Evolutionary conservation across 2,329 filamentous ascomycete species (phyloP).

Genomic region (Colletotrichum gigasporum): DNA sequence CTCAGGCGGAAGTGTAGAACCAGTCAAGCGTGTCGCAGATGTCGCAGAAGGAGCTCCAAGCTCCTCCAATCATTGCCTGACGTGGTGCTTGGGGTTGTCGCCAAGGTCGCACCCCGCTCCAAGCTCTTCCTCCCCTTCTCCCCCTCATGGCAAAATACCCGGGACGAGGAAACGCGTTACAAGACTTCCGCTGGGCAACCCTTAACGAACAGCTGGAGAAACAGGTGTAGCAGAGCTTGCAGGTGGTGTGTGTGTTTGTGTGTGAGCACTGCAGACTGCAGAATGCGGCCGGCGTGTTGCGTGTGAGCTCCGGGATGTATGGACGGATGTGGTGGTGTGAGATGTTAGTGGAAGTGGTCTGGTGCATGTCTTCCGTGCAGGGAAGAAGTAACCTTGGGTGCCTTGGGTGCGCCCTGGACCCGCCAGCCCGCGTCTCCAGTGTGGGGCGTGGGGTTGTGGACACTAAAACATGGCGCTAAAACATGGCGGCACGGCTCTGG

Average conservation of each 20-base stretch:
- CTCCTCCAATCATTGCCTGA: slow-evolving; percentile 26
- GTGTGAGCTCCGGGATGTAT: no score
- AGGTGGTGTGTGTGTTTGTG: slow-evolving; percentile 5
- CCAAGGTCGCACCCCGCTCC: slow-evolving; percentile 19
- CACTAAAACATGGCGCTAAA: slow-evolving; percentile 25
- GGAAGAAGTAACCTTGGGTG: slow-evolving; percentile 10
- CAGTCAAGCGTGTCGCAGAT: slow-evolving; percentile 31
- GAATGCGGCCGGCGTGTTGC: no score
- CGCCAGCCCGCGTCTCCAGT: slow-evolving; percentile 22
- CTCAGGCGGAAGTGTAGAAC: slow-evolving; percentile 25
- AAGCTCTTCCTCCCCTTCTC: slow-evolving; percentile 1
- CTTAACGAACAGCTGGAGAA: slow-evolving; percentile 8
- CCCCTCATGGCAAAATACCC: slow-evolving; percentile 12
- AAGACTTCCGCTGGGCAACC: neutral
- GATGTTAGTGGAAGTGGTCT: slow-evolving; percentile 22
- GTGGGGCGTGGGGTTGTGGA: slow-evolving; percentile 22
- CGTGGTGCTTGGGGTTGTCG: neutral
- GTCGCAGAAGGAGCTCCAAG: slow-evolving; percentile 24
- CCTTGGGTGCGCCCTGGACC: slow-evolving; percentile 3
- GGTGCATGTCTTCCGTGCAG: slow-evolving; percentile 26
- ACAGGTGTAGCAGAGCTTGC: neutral
- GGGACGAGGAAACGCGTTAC: slow-evolving; percentile 4
- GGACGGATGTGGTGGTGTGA: slow-evolving; percentile 18
- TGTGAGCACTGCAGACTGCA: neutral
- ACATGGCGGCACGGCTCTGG: slow-evolving; percentile 7